Percentiles rank a stretch among this genome's conserved stretches.
Conservation (phyloP, 164 flowering plant genomes). For the Aristolochia fimbriata region DNA sequence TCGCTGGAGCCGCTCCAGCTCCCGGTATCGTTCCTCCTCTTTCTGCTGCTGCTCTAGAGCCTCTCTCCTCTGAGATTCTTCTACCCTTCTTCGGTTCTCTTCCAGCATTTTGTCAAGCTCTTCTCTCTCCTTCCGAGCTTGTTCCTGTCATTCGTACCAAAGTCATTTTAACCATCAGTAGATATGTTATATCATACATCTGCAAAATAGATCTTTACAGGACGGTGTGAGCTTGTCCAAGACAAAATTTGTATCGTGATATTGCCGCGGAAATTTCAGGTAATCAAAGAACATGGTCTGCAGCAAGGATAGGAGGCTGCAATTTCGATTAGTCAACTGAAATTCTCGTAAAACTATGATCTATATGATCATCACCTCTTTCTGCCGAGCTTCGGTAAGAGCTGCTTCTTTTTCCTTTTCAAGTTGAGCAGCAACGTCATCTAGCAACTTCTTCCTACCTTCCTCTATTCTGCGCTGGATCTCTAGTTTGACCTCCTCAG, state of each 20-base stretch:
- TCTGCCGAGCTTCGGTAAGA: conserved; percentile 52
- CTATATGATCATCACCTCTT: conserved; percentile 42
- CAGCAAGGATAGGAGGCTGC: too few species aligned
- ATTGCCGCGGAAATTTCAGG: too few species aligned
- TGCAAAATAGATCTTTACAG: too few species aligned
- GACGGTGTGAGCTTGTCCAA: neutral
- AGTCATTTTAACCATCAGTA: neutral
- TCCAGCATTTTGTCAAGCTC: conserved; percentile 79
- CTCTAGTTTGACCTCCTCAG: conserved; percentile 61
- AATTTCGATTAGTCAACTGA: too few species aligned
- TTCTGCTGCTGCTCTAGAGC: conserved; percentile 66
- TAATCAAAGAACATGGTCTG: too few species aligned
- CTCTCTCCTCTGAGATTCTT: conserved; percentile 84
- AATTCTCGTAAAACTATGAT: too few species aligned
- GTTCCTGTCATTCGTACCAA: conserved; percentile 36
- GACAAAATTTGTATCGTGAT: neutral
- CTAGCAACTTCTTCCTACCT: conserved; percentile 63
- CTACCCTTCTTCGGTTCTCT: conserved; percentile 66
- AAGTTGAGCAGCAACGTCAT: conserved; percentile 76
- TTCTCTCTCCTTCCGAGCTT: conserved; percentile 71
- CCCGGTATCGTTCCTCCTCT: conserved; percentile 82
- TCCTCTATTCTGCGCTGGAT: conserved; percentile 66
- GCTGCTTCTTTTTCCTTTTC: conserved; percentile 85
- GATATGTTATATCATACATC: neutral
- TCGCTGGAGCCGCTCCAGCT: conserved; percentile 74